Percentiles rank a stretch among this genome's conserved stretches.
Evolutionary conservation across 2,329 filamentous ascomycete species (phyloP).

Genomic region (Colletotrichum chrysophilum): DNA sequence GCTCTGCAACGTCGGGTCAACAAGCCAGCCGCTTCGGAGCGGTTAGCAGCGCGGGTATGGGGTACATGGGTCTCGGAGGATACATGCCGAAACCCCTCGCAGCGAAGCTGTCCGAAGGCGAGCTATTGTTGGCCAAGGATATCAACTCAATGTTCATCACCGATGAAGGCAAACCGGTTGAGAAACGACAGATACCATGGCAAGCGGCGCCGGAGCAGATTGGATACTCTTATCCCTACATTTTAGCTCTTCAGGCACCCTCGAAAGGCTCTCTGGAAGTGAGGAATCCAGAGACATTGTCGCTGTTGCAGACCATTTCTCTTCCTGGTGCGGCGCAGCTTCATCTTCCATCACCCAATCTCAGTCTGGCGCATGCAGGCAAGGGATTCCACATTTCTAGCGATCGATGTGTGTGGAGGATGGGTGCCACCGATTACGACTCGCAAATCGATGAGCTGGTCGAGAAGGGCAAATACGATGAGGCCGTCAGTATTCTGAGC

Average conservation of each 20-base stretch:
- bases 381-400: slow-evolving; percentile 96
- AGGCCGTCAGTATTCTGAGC: slow-evolving; percentile 85
- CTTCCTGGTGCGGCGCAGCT: slow-evolving; percentile 83
- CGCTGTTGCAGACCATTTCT: slow-evolving; percentile 83
- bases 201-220: slow-evolving; percentile 84
- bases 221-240: slow-evolving; percentile 96
- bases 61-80: slow-evolving; percentile 92
- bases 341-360: slow-evolving; percentile 90
- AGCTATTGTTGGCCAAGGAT: slow-evolving; percentile 95
- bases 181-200: slow-evolving; percentile 93
- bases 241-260: slow-evolving; percentile 83
- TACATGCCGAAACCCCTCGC: slow-evolving; percentile 92
- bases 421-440: slow-evolving; percentile 92
- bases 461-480: slow-evolving; percentile 76
- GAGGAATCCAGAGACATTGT: slow-evolving; percentile 89
- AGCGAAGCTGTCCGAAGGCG: slow-evolving; percentile 78
- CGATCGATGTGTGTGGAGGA: slow-evolving; percentile 92
- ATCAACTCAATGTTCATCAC: slow-evolving; percentile 95
- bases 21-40: slow-evolving; percentile 81
- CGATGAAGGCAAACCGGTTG: slow-evolving; percentile 78
- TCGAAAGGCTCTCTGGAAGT: slow-evolving; percentile 88
- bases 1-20: slow-evolving; percentile 65
- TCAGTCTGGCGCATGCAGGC: slow-evolving; percentile 92
- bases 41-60: slow-evolving; percentile 86
- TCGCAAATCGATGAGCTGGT: slow-evolving; percentile 86